Percentiles rank a stretch among this genome's conserved stretches.
Conservation (phyloP, 2,329 filamentous ascomycete genomes). For the Polychaeton citri region DNA sequence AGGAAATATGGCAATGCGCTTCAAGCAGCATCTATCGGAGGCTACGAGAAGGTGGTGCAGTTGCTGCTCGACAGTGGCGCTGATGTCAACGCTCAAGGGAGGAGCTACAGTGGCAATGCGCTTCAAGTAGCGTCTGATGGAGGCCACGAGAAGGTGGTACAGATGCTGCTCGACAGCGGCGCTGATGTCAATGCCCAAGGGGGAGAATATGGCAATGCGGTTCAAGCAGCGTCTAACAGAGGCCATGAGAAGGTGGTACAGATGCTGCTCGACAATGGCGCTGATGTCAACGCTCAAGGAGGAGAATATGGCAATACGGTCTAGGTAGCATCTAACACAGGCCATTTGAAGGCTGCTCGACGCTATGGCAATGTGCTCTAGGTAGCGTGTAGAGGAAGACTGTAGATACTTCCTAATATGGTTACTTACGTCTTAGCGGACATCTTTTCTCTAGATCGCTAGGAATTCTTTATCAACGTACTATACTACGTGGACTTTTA, state of each 20-base stretch:
- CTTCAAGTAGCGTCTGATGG: slow-evolving; percentile 7
- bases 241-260: neutral
- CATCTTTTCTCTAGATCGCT: too few relatives aligned
- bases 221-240: slow-evolving; percentile 1
- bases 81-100: slow-evolving; percentile 9
- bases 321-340: slow-evolving; percentile 6
- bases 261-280: slow-evolving; percentile 2
- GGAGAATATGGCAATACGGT: slow-evolving; percentile 8
- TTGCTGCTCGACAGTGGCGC: slow-evolving; percentile 16
- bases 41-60: slow-evolving; percentile 9
- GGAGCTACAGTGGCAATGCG: slow-evolving; percentile 8
- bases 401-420: too few relatives aligned
- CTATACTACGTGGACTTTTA: too few relatives aligned
- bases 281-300: slow-evolving; percentile 3
- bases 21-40: slow-evolving; percentile 4
- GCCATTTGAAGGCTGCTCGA: slow-evolving; percentile 2
- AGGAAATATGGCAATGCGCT: slow-evolving; percentile 6
- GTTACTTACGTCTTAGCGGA: too few relatives aligned
- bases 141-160: neutral
- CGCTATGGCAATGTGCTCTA: too few relatives aligned
- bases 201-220: neutral
- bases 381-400: too few relatives aligned
- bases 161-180: slow-evolving; percentile 2
- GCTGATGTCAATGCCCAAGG: slow-evolving; percentile 3
- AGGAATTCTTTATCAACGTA: too few relatives aligned